Evolutionary conservation across 1,284 basidiomycete genomes (phyloP), one percentile per base, ranked within the genome.

Genomic region (Moniliophthora roreri): DNA sequence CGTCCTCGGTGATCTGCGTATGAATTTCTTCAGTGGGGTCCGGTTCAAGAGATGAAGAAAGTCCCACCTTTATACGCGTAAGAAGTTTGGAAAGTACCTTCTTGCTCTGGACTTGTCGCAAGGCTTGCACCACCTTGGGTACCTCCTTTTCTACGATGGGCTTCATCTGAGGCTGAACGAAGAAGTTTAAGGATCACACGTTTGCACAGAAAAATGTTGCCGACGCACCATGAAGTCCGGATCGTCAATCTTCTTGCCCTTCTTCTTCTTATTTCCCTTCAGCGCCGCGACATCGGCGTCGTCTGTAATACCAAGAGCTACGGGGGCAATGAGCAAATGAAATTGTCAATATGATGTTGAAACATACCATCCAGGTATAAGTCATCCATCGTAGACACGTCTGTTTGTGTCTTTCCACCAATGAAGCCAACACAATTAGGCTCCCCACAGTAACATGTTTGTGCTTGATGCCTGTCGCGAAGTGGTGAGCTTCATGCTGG

Each of bases 401-500:
- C 97, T 0, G 97, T 99, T 73, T 99, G 97, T 0, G 95, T 99
- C 76, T 98, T 99, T 24, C 97, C 97, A 58, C 97, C 97, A 58
- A 99, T 93, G 61, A 86, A 92, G 2, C 97, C 97, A 6, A 98
- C 89, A 64, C 97, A 99, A 63, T 97, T 96, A 1, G 91, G 79
- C 68, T 99, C 97, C 13, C 95, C 95, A 63, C 97, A 99, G 68
- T 91, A 95, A 69, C 97, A 99, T 39, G 80, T 81, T 69, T 99
- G 97, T 51, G 97, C 90, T 58, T 97, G 93, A 69, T 99, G 94
- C 1, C 94, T 95, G 57, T 15, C 35, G 20, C 34, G 21, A 32
- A 42, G 45, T 47, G 21, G 42, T 50, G 42, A 50, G 28, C 51
- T 21, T 44, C 24, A 23, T 16, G 34, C 28, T 36, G n/a, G 16